Evolutionary conservation across 116 monocot genomes (phyloP).

Genomic region (Trichopus zeylanicus): DNA sequence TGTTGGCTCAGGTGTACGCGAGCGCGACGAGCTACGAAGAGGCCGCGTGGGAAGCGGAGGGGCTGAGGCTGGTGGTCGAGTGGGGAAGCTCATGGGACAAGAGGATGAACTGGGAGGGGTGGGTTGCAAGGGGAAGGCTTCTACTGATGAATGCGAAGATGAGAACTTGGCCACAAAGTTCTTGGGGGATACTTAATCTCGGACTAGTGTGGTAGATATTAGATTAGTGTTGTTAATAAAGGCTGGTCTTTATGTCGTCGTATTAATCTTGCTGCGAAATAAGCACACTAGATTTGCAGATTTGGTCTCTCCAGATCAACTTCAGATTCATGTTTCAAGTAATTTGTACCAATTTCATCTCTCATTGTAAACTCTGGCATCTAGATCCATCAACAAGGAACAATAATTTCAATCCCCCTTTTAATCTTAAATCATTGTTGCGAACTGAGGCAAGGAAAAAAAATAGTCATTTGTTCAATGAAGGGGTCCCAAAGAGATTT

Average conservation of each 20-base stretch:
- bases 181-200: conserved; percentile 77
- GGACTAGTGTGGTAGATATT: conserved; percentile 60
- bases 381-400: too few species aligned
- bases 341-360: too few species aligned
- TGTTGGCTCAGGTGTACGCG: conserved; percentile 60
- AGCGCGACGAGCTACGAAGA: conserved; percentile 50
- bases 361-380: too few species aligned
- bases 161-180: conserved; percentile 51
- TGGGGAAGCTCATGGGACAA: conserved; percentile 92
- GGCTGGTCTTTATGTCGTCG: background rate
- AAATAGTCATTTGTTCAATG: too few species aligned
- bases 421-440: too few species aligned
- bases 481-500: too few species aligned
- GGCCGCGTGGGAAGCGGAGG: conserved; percentile 43
- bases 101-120: conserved; percentile 90
- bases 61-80: conserved; percentile 61
- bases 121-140: conserved; percentile 90
- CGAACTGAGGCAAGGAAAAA: too few species aligned
- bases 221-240: background rate
- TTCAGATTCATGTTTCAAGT: too few species aligned
- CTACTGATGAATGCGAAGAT: conserved; percentile 63
- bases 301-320: too few species aligned
- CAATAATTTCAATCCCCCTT: too few species aligned
- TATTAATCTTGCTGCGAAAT: too few species aligned
- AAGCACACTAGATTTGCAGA: too few species aligned